phyloP scores from a whole-genome alignment of 306 rosid genomes.

The Herpetospermum pedunculosum region DNA sequence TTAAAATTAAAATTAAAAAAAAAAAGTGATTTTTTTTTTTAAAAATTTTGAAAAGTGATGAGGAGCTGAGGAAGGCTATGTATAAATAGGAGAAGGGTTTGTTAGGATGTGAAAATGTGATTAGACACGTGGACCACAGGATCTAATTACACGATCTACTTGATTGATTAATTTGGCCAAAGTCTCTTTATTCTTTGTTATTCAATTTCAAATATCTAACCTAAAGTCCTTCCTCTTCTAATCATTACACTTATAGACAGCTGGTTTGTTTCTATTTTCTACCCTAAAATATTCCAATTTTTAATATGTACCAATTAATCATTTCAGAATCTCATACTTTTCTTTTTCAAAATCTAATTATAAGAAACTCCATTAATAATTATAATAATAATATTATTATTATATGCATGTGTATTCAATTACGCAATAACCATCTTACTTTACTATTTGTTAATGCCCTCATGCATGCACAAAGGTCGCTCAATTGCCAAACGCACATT shows the following conservation, averaged over 20 bases:
- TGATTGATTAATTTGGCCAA: neutral
- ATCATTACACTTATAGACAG: neutral
- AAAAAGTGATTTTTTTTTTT: no score
- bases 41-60: no score
- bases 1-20: no score
- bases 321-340: neutral
- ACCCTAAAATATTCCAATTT: neutral
- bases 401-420: neutral
- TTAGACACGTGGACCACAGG: slow-evolving; percentile 6
- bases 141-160: slow-evolving; percentile 8
- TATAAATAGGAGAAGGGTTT: no score
- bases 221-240: neutral
- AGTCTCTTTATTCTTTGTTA: neutral
- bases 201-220: no score
- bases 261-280: neutral
- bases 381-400: neutral
- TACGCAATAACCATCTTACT: neutral
- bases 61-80: no score
- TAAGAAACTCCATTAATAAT: neutral
- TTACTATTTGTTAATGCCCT: neutral
- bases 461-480: neutral
- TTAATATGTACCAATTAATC: neutral
- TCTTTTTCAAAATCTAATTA: neutral
- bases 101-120: neutral
- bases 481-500: neutral